Evolutionary conservation across 768 basidiomycete species (phyloP), one percentile per base, ranked within the genome.

Genomic region (Mycena pura): DNA sequence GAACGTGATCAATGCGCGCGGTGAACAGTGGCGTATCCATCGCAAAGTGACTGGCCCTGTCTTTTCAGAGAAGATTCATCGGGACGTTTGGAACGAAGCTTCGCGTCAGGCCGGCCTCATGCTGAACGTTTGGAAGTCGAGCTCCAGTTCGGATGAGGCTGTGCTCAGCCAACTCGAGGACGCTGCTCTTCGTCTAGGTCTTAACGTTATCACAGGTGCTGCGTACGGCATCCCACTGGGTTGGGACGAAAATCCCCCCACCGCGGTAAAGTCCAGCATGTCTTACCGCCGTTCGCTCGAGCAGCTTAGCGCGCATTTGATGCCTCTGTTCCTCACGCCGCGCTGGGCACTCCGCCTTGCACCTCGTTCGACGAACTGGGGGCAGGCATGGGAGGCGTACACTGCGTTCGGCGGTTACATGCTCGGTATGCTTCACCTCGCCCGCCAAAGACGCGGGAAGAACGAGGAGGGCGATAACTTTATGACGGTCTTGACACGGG

Each of bases 351-450:
- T 62, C 9, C 60, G 60, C 5, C 13, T 59, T 17, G 62, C 39
- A 5, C 56, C 34, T 9, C 21, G 22, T 14, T 32, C 24, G 4
- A 19, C 62, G 14, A 36, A 46, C 15, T 58, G 62, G 62, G 62
- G 62, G 8, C 17, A 44, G 11, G 62, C 62, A 2, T 63, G 62
- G 62, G 40, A 58, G 24, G 62, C 62, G 3, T 63, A 63, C 14
- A 44, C 62, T 2, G 48, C 55, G 11, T 63, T 63, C 34, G 62
- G 62, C 13, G 62, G 62, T 6, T 63, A 63, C 48, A 63, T 63
- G 60, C 25, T 27, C 14, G 60, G 60, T 3, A 62, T 62, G 60
- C 36, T 62, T 29, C 46, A 62, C 4, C 60, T 25, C 14, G 50
- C 53, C 25, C 21, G 32, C 22, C 50, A 60, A 31, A 61, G 36